Percentiles rank a stretch among this genome's conserved stretches.
Conservation (phyloP, 1,284 basidiomycete genomes). For the Heliocybe sulcata region DNA sequence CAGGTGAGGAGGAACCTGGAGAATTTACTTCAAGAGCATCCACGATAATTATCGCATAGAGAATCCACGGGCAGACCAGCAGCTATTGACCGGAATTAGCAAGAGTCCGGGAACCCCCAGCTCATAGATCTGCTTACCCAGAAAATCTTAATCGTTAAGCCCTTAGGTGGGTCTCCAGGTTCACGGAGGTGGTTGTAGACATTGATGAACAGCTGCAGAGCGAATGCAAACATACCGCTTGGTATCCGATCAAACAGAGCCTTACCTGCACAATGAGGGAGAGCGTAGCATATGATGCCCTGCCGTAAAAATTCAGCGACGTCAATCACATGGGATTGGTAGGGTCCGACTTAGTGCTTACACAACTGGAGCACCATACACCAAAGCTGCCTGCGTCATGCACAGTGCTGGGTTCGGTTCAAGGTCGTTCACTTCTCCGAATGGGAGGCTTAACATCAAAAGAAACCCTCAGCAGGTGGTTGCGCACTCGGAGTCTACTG, state of each 20-base stretch:
- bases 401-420: neutral
- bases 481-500: neutral
- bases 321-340: no score
- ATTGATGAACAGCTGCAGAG: no score
- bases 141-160: neutral
- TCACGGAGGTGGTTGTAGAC: no score
- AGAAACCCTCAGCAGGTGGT: neutral
- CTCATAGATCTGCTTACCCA: neutral
- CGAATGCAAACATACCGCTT: no score
- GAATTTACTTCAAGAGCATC: neutral
- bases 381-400: neutral
- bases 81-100: neutral
- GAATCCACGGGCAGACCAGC: neutral
- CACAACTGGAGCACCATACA: neutral
- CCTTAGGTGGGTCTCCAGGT: no score
- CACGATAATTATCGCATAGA: neutral
- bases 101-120: neutral
- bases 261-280: no score
- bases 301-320: no score
- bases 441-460: neutral
- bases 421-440: neutral
- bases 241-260: no score
- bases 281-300: no score
- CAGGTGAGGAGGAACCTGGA: neutral
- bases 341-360: neutral